Conservation (phyloP, 78 protist genomes). For the Acrasis kona region DNA sequence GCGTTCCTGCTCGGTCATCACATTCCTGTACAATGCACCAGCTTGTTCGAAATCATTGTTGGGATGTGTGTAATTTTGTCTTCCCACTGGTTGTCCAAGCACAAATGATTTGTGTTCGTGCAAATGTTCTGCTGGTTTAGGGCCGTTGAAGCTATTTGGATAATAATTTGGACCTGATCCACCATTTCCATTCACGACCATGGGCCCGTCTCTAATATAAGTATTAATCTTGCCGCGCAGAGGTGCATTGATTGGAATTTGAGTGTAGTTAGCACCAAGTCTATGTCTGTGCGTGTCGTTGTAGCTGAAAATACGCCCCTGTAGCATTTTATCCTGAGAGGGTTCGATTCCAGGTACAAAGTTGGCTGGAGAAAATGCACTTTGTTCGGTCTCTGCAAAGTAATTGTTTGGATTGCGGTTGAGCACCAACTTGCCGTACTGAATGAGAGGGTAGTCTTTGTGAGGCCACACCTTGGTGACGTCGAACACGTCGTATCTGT, state of each 20-base stretch:
- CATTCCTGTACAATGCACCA: not conserved
- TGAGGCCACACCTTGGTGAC: conserved; percentile 77
- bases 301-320: conserved; percentile 68
- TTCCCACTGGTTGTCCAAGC: not conserved
- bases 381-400: conserved; percentile 71
- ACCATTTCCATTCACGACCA: not conserved
- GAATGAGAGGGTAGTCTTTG: conserved; percentile 46
- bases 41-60: not conserved
- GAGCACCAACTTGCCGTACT: conserved; percentile 60
- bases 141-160: not conserved
- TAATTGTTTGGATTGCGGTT: conserved; percentile 77
- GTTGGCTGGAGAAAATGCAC: conserved; percentile 73
- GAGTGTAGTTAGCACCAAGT: conserved; percentile 55
- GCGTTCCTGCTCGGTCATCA: not conserved
- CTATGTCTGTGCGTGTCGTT: conserved; percentile 78
- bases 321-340: conserved; percentile 57
- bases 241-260: conserved; percentile 49
- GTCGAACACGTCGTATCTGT: conserved; percentile 61
- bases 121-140: not conserved
- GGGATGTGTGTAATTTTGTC: not conserved
- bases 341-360: conserved; percentile 72
- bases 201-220: not conserved
- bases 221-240: not conserved
- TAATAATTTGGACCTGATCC: not conserved
- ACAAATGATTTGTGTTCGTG: not conserved